Evolutionary conservation across 805 yeast species (phyloP), one percentile per base, ranked within the genome.

Genomic region (Metschnikowia proteae): DNA sequence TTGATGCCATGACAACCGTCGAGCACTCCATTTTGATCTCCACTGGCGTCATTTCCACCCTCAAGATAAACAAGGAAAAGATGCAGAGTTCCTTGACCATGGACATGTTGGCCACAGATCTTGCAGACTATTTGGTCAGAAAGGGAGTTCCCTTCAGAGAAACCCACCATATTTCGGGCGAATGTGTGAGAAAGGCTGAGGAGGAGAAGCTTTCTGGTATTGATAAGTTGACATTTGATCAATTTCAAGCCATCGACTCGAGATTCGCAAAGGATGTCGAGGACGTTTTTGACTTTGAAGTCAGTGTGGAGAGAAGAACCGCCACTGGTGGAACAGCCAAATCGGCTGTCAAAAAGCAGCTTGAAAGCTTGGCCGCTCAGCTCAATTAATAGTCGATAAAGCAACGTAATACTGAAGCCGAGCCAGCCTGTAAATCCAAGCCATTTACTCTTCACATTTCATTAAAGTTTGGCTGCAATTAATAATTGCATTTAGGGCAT

Each of bases 71-170:
- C 59, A 76, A 79, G 54, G 85, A 80, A 46, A 83, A 77, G 58
- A 94, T 94, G 99, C 79, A 76, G 59, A 82, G 78, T 38, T 92
- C 98, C 0, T 79, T 94, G 60, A 91, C 98, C 28, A 92, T 92
- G 96, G 99, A 94, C 70, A 94, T 94, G 99, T 80, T 94, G 60
- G 99, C 99, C 22, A 94, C 99, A 30, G 99, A 94, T 67, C 79
- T 94, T 59, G 99, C 99, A 36, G 99, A 94, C 68, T 94, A 94
- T 68, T 78, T 94, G 56, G 99, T 94, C 45, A 85, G 97, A 74
- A 91, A 86, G 68, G 99, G 99, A 52, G 99, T 94, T 57, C 99
- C 99, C 49, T 94, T 94, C 75, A 88, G 99, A 76, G 98, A 94
- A 72, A 94, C 99, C 1, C 99, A 94, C 73, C 98, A 94, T 68